Conservation (phyloP, 192 early-diverging fungal species). For the Coemansia asiatica region DNA sequence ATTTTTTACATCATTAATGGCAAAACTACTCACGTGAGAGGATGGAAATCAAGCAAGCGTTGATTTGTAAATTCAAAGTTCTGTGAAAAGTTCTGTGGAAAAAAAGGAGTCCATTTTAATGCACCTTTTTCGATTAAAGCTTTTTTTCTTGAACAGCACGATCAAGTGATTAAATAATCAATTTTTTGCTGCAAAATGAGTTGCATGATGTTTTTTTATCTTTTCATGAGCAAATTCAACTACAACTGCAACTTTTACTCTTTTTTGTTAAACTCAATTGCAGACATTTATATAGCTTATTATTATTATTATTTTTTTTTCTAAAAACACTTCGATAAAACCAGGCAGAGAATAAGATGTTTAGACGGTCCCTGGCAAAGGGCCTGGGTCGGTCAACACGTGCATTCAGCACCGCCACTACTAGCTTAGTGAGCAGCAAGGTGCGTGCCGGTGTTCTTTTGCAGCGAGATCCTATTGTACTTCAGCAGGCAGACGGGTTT, state of each 20-base stretch:
- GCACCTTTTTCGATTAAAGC: no score
- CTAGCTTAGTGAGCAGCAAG: background rate
- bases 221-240: background rate
- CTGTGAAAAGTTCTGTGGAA: no score
- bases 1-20: no score
- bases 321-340: background rate
- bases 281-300: background rate
- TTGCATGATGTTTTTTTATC: background rate
- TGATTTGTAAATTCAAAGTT: no score
- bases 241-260: no score
- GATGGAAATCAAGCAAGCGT: no score
- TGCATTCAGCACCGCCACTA: conserved; percentile 26
- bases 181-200: background rate
- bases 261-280: conserved; percentile 8
- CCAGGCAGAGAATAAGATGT: conserved; percentile 11
- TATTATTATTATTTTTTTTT: background rate
- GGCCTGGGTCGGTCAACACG: conserved; percentile 12
- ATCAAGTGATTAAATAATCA: background rate
- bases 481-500: conserved; percentile 28
- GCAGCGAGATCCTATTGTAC: conserved; percentile 53
- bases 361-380: conserved; percentile 12
- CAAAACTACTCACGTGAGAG: no score
- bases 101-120: background rate
- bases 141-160: no score
- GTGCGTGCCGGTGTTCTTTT: conserved; percentile 40